These are phyloP conservation scores for Claviceps maximensis DNA, from an alignment of 2,329 filamentous ascomycete species.

Conservation along the genomic window DNA sequence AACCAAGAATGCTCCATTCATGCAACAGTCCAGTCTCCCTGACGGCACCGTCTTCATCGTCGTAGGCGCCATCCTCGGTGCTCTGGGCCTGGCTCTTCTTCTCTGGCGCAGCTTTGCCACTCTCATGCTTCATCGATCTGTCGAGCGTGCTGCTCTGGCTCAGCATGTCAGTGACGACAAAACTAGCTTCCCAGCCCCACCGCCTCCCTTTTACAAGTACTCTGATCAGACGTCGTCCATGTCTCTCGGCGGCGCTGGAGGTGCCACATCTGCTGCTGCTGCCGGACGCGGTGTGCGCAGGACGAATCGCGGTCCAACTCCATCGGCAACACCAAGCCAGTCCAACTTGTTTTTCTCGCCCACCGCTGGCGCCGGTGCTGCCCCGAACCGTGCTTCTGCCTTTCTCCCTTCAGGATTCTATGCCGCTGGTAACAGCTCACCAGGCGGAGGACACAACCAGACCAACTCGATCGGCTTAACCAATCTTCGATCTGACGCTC, in stretches of 20 bases:
- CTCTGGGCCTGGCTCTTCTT: constrained; percentile 68
- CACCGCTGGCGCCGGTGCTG: constrained; percentile 52
- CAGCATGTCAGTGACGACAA: constrained; percentile 61
- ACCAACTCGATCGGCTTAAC: constrained; percentile 45
- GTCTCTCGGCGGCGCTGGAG: constrained; percentile 24
- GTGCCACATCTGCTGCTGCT: constrained; percentile 19
- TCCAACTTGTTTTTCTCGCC: constrained; percentile 89
- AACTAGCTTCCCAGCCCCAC: constrained; percentile 44
- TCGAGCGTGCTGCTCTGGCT: constrained; percentile 69
- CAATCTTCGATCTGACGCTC: constrained; percentile 46
- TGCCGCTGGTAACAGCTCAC: constrained; percentile 48
- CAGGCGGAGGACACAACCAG: constrained; percentile 29
- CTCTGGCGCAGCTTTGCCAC: constrained; percentile 80
- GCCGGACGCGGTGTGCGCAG: constrained; percentile 38
- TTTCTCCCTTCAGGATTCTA: constrained; percentile 91
- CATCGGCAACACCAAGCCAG: constrained; percentile 44
- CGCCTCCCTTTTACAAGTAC: constrained; percentile 52
- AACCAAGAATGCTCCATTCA: constrained; percentile 74
- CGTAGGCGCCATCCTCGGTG: constrained; percentile 77
- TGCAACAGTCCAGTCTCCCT: constrained; percentile 73
- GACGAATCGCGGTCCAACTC: constrained; percentile 37
- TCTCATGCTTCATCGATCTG: constrained; percentile 83
- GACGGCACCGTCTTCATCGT: constrained; percentile 95
- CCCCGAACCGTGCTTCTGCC: constrained; percentile 55
- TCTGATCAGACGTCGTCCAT: constrained; percentile 44